phyloP scores from a whole-genome alignment of 192 early-diverging fungal genomes.

The Mortierella antarctica region DNA sequence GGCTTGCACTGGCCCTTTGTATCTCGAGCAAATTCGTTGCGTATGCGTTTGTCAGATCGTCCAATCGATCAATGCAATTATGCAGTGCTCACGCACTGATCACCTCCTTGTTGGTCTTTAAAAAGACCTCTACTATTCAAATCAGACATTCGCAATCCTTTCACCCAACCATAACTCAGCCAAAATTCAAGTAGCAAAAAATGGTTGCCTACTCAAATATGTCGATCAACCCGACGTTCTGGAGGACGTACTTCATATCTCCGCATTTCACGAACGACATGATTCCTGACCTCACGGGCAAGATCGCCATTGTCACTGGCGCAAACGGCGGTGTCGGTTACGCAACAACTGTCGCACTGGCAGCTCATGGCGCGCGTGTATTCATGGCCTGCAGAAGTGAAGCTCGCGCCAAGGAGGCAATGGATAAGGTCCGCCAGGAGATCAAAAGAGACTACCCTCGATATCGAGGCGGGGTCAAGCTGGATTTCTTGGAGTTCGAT shows the following conservation, averaged over 20 bases:
- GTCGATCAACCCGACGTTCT: background rate
- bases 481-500: conserved; percentile 48
- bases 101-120: too few relatives aligned
- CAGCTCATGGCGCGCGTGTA: conserved; percentile 34
- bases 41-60: too few relatives aligned
- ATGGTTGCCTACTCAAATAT: too few relatives aligned
- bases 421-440: conserved; percentile 20
- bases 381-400: conserved; percentile 24
- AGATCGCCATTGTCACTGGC: conserved; percentile 61
- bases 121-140: too few relatives aligned
- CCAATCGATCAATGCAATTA: too few relatives aligned
- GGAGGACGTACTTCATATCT: conserved; percentile 12
- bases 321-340: conserved; percentile 56
- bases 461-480: background rate
- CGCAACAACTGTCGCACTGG: conserved; percentile 30
- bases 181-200: too few relatives aligned
- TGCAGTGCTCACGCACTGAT: too few relatives aligned
- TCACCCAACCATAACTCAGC: too few relatives aligned
- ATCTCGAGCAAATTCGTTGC: too few relatives aligned
- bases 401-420: conserved; percentile 10
- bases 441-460: conserved; percentile 8
- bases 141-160: too few relatives aligned
- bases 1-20: too few relatives aligned
- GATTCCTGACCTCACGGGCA: conserved; percentile 53
- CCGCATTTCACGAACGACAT: conserved; percentile 19